These are phyloP conservation scores for Mycena galericulata DNA, from an alignment of 768 basidiomycete species.

Conservation along the genomic window DNA sequence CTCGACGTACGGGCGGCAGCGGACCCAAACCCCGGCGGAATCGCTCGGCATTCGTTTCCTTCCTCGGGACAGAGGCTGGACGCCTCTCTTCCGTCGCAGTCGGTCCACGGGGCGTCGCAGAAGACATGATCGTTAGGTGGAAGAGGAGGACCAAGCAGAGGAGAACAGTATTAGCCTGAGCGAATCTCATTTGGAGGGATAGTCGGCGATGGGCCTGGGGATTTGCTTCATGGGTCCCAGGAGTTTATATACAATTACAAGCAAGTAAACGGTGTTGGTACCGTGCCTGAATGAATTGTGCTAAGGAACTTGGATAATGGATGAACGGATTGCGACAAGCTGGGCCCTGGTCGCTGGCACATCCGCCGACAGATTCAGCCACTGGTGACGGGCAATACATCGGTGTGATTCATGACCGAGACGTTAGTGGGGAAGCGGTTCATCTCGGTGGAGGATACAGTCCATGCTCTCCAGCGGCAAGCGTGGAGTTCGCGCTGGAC, in stretches of 20 bases:
- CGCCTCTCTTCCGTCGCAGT: not conserved
- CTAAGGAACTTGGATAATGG: not conserved
- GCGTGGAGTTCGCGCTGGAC: not conserved
- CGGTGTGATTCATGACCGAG: constrained; percentile 13
- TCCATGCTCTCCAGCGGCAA: not conserved
- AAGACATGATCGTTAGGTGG: not conserved
- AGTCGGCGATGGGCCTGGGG: not conserved
- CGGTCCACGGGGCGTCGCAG: not conserved
- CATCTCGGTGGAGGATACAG: not conserved
- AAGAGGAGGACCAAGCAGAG: not conserved
- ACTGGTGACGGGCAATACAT: not conserved
- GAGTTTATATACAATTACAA: not conserved
- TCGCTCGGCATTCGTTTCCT: constrained; percentile 20
- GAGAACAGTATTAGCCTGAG: not conserved
- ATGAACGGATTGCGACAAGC: not conserved
- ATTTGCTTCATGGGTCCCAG: not conserved
- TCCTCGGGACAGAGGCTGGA: not conserved
- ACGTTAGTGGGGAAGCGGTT: not conserved
- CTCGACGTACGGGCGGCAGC: constrained; percentile 10
- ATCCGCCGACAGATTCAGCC: constrained; percentile 1
- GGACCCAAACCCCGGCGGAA: constrained; percentile 18
- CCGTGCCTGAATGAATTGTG: not conserved
- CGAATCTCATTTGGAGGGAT: not conserved
- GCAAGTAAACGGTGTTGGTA: not conserved
- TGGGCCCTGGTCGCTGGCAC: constrained; percentile 20